These are phyloP conservation scores for Pyrus pyrifolia DNA, from an alignment of 306 rosid species.

Conservation along the genomic window DNA sequence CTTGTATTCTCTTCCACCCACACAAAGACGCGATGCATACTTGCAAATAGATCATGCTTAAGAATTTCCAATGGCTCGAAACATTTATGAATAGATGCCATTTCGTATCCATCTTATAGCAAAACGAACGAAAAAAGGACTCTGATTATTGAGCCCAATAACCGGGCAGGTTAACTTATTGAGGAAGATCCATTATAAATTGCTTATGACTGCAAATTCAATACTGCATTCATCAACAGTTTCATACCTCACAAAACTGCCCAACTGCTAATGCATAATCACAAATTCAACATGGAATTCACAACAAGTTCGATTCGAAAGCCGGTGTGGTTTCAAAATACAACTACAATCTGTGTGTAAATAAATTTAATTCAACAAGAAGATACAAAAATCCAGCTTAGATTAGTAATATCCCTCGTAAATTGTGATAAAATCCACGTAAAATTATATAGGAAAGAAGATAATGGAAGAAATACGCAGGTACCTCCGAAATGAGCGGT, in stretches of 20 bases:
- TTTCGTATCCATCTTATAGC: neutral
- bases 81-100: neutral
- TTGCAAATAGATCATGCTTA: neutral
- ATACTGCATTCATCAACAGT: neutral
- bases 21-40: too few relatives aligned
- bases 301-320: too few relatives aligned
- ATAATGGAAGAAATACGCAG: neutral
- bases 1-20: neutral
- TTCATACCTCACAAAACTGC: neutral
- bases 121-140: neutral
- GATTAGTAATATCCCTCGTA: too few relatives aligned
- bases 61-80: neutral
- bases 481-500: slow-evolving; percentile 92
- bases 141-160: neutral
- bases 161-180: too few relatives aligned
- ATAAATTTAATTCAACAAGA: neutral
- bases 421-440: too few relatives aligned
- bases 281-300: too few relatives aligned
- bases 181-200: neutral
- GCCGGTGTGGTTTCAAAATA: too few relatives aligned
- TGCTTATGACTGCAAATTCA: neutral
- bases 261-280: too few relatives aligned
- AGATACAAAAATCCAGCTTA: too few relatives aligned
- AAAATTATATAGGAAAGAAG: neutral
- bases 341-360: too few relatives aligned